Conservation (phyloP, 1,284 basidiomycete genomes). For the Rhodotorula sp. region DNA sequence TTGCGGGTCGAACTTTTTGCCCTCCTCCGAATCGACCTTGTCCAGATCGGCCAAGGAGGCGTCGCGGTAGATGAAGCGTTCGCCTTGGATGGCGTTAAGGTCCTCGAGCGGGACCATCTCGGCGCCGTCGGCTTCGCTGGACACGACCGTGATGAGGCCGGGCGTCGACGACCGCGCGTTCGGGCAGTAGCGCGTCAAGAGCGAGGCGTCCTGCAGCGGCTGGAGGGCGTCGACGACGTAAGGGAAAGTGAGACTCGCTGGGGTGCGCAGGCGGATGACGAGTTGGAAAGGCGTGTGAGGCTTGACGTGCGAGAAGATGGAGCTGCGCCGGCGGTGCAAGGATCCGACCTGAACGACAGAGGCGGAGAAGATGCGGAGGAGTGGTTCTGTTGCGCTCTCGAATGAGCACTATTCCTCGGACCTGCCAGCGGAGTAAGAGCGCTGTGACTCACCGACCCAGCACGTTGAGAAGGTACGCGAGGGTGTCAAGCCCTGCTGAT, state of each 20-base stretch:
- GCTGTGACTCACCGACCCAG: constrained; percentile 19
- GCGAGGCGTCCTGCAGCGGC: constrained; percentile 23
- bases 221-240: constrained; percentile 25
- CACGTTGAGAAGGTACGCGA: constrained; percentile 17
- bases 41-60: constrained; percentile 1
- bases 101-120: constrained; percentile 25
- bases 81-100: constrained; percentile 5
- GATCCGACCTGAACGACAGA: background rate
- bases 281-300: constrained; percentile 22
- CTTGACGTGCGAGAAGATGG: constrained; percentile 13
- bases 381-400: constrained; percentile 11
- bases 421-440: background rate
- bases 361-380: constrained; percentile 22
- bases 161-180: constrained; percentile 12
- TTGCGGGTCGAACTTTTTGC: constrained; percentile 1
- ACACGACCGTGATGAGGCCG: constrained; percentile 26
- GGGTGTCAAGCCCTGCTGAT: constrained; percentile 1
- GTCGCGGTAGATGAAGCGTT: constrained; percentile 27
- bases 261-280: constrained; percentile 25
- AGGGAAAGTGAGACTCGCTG: constrained; percentile 18
- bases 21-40: background rate
- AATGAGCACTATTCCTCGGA: too few species aligned
- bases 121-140: constrained; percentile 5
- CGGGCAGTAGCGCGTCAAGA: constrained; percentile 31
- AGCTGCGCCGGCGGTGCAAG: constrained; percentile 24